phyloP scores from a whole-genome alignment of 768 basidiomycete species.

The Dioszegia aurantiaca region DNA sequence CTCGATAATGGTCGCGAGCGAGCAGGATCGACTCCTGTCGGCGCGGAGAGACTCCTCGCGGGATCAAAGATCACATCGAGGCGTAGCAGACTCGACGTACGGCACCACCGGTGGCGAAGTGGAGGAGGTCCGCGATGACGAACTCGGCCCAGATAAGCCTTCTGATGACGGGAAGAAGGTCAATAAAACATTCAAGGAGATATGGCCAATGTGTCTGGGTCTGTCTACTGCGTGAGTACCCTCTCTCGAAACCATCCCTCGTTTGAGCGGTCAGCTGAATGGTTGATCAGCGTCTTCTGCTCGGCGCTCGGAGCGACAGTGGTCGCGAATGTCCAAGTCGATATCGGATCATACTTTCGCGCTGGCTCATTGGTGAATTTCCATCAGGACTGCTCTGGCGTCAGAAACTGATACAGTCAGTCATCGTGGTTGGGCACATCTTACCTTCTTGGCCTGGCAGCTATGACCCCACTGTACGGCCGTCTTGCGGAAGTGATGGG shows the following conservation, averaged over 20 bases:
- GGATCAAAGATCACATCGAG: not conserved
- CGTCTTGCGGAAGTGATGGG: constrained; percentile 32
- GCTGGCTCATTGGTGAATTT: constrained; percentile 36
- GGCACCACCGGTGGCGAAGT: not conserved
- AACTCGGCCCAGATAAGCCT: not conserved
- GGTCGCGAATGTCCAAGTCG: constrained; percentile 42
- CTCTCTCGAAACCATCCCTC: not conserved
- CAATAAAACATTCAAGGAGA: constrained; percentile 34
- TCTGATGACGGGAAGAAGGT: constrained; percentile 5
- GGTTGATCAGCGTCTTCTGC: constrained; percentile 34
- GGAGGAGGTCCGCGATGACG: not conserved
- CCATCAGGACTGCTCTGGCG: not conserved
- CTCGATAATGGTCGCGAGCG: constrained; percentile 3
- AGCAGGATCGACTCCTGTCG: not conserved
- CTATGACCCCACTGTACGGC: constrained; percentile 43
- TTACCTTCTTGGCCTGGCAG: constrained; percentile 39
- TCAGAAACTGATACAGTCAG: constrained; percentile 10
- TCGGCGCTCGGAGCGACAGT: constrained; percentile 36
- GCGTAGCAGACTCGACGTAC: not conserved
- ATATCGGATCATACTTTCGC: constrained; percentile 42
- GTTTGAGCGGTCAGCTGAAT: not conserved
- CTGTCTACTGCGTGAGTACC: constrained; percentile 29
- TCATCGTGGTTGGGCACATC: constrained; percentile 42
- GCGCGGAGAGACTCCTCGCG: not conserved
- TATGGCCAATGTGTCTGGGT: constrained; percentile 37